Conservation (phyloP, 371 early-diverging fungal species). For the Chytridiales sp. region DNA sequence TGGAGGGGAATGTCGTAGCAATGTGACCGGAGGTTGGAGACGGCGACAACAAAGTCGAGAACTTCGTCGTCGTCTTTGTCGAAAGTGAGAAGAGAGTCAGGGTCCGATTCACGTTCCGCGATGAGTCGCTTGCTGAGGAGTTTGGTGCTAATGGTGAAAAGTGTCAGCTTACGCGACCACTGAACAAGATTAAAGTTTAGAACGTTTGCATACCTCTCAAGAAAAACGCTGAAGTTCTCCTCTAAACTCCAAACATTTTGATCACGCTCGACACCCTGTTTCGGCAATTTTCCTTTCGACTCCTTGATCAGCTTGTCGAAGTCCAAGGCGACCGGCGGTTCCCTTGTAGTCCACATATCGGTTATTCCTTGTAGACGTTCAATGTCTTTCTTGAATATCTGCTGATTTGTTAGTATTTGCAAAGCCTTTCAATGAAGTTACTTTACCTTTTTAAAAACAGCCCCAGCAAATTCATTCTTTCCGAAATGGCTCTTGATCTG, state of each 20-base stretch:
- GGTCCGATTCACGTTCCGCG: constrained; percentile 41
- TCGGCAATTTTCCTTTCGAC: constrained; percentile 1
- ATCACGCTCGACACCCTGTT: constrained; percentile 43
- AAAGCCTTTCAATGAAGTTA: constrained; percentile 2
- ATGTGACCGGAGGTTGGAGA: constrained; percentile 82
- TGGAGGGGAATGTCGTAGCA: constrained; percentile 77
- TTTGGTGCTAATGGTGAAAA: constrained; percentile 20
- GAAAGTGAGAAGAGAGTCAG: constrained; percentile 63
- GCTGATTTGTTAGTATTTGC: background rate
- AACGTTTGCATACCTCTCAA: constrained; percentile 33
- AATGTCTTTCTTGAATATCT: constrained; percentile 77
- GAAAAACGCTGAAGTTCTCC: constrained; percentile 49
- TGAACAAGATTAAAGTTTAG: background rate
- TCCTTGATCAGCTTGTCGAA: constrained; percentile 47
- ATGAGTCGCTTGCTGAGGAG: constrained; percentile 33
- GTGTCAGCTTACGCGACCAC: background rate
- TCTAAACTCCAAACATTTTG: constrained; percentile 68
- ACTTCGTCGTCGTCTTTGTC: constrained; percentile 93
- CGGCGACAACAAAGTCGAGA: constrained; percentile 89
- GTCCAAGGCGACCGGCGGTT: constrained; percentile 67
- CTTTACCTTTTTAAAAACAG: constrained; percentile 81
- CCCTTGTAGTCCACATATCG: constrained; percentile 87
- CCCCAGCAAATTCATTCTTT: constrained; percentile 61
- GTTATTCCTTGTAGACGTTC: constrained; percentile 72
- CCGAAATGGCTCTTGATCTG: constrained; percentile 61